Base-by-base conservation (phyloP, 371 early-diverging fungal genomes). In the Mucor velutinosus region DNA sequence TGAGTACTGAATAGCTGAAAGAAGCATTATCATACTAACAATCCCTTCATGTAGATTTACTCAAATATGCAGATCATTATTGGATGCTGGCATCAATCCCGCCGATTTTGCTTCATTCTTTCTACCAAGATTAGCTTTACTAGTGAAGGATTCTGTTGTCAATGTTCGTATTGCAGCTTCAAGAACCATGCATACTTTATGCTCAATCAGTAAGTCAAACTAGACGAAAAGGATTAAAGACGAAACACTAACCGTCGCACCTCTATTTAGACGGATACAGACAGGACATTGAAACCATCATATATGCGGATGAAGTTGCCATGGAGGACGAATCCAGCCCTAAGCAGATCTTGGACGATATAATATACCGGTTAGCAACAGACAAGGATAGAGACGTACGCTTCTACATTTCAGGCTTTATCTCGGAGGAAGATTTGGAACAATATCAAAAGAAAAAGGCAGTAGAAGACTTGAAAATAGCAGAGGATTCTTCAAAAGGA, bases 81-180 rank as follows among this genome's bases (percentile, higher is more conserved):
- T 82, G 45, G 73, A 77, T 47, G 78, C 76, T 27, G 80, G 78
- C 10, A 80, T 80, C 19, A 71, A 72, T 51, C 71, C 78, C 17
- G 69, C 70, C 17, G 80, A 80, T 27, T 79, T 82, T 63, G 80
- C 73, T 12, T 74, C 78, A 3, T 82, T 80, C 51, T 82, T 82
- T 56, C 61, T 82, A 35, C 80, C 80, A 3, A 72, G 80, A 59
- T 45, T 82, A 19, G 65, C 53, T 17, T 67, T 67, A 14, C 58
- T 82, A 30, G 75, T 72, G 0, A 58, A 74, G 19, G 83, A 82
- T 65, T 71, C 62, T 7, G 70, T 82, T 10, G 80, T 82, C 3
- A 80, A 82, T 62, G 78, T 82, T 21, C 75, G 83, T 17, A 82
- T 82, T 60, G 76, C 77, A 4, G 70, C 72, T 7, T 70, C 83